Evolutionary conservation across 441 rosid genomes (phyloP).

Genomic region (Adansonia grandidieri): DNA sequence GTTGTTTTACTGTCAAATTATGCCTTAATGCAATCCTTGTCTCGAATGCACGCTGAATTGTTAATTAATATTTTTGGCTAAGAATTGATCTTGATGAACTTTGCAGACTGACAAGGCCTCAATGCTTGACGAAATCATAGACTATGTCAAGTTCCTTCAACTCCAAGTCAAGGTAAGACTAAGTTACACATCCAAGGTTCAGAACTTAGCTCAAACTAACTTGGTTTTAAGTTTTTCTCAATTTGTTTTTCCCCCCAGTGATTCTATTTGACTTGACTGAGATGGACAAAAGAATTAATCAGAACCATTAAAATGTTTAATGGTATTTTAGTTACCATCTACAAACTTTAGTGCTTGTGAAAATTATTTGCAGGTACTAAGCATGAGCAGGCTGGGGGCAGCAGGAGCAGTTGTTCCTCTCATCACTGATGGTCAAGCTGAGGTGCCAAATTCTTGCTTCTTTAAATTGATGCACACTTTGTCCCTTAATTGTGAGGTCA

Average conservation of each 20-base stretch:
- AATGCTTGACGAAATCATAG: conserved; percentile 58
- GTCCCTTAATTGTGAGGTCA: conserved; percentile 1
- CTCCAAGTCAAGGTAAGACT: conserved; percentile 54
- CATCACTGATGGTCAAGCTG: conserved; percentile 44
- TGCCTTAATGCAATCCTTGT: background rate
- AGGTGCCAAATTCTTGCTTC: conserved; percentile 36
- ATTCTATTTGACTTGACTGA: background rate
- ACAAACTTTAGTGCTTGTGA: conserved; percentile 20
- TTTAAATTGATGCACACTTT: conserved; percentile 1
- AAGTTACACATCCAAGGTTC: too few species aligned
- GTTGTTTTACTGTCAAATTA: background rate
- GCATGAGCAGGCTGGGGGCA: conserved; percentile 67
- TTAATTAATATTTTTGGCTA: background rate
- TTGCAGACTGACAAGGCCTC: conserved; percentile 56
- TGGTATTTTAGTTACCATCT: background rate
- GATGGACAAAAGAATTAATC: background rate
- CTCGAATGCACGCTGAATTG: background rate
- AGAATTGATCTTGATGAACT: background rate
- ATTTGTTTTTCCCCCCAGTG: too few species aligned
- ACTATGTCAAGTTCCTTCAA: conserved; percentile 53
- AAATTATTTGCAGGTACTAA: conserved; percentile 49
- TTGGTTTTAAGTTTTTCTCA: background rate
- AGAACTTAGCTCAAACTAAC: background rate
- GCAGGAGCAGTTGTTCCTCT: conserved; percentile 59
- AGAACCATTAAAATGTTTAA: background rate